Percentiles rank a stretch among this genome's conserved stretches.
phyloP scores from a whole-genome alignment of 345 rosid species.

The Murraya paniculata region DNA sequence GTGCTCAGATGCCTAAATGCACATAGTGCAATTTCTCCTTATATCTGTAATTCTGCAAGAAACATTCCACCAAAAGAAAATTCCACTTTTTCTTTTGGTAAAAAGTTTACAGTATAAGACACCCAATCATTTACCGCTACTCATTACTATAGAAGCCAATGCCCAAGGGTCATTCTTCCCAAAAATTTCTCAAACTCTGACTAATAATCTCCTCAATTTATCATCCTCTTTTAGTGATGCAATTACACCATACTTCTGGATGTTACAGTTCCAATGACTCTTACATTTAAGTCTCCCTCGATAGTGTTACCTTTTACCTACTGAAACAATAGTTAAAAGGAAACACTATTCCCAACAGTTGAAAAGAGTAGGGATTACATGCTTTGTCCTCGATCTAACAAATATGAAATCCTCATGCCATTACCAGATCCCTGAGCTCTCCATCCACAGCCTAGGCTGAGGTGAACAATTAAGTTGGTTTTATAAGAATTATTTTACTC shows the following conservation, averaged over 20 bases:
- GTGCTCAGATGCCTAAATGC: not conserved
- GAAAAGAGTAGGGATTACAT: not conserved
- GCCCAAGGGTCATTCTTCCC: not conserved
- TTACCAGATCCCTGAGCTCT: slow-evolving; percentile 1
- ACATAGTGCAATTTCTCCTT: not conserved
- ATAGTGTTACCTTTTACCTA: not conserved
- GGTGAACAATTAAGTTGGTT: not conserved
- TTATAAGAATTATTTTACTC: not conserved
- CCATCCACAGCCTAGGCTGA: not conserved
- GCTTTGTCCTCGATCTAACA: not conserved
- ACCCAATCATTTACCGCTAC: not conserved
- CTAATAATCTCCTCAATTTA: not conserved
- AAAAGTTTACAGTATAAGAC: not conserved
- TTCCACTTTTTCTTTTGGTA: not conserved
- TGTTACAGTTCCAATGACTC: not conserved
- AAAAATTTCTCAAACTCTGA: not conserved
- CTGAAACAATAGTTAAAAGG: not conserved
- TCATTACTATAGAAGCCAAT: not conserved
- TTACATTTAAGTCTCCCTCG: not conserved
- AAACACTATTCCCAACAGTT: not conserved
- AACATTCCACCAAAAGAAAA: not conserved
- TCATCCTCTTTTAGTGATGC: not conserved
- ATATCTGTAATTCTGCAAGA: not conserved
- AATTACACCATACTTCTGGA: not conserved
- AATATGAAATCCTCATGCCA: not conserved